phyloP scores from a whole-genome alignment of 2,329 filamentous ascomycete genomes.

The Sclerotiophoma versabilis region DNA sequence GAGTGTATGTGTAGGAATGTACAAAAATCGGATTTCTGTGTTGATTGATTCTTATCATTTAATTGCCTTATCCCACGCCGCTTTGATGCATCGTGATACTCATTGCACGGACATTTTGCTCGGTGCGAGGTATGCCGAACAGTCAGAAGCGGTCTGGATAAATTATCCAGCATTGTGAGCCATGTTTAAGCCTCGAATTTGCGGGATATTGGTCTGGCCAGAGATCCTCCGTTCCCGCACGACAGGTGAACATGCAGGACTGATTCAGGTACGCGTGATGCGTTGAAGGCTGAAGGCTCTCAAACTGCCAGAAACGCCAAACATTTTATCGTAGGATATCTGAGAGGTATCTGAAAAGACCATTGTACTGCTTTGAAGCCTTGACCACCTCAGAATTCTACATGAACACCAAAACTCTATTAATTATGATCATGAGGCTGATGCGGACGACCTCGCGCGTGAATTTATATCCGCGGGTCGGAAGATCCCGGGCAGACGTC shows the following conservation, averaged over 20 bases:
- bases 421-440: neutral
- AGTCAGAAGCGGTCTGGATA: conserved; percentile 1
- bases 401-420: neutral
- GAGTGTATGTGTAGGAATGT: conserved; percentile 42
- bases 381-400: neutral
- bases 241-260: conserved; percentile 7
- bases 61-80: neutral
- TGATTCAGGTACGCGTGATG: conserved; percentile 10
- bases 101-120: conserved; percentile 11
- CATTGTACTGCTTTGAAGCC: neutral
- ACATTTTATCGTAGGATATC: too few species aligned
- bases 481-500: conserved; percentile 35
- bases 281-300: neutral
- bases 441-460: neutral
- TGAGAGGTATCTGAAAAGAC: too few species aligned
- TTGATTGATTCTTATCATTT: neutral
- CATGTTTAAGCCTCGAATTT: conserved; percentile 5
- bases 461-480: conserved; percentile 35
- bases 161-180: conserved; percentile 3
- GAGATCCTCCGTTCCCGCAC: conserved; percentile 16
- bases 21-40: conserved; percentile 33
- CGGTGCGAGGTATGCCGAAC: conserved; percentile 23
- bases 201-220: conserved; percentile 15
- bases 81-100: neutral
- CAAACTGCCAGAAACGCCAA: neutral